Evolutionary conservation across 805 yeast genomes (phyloP).

Genomic region (Ogataea polymorpha): DNA sequence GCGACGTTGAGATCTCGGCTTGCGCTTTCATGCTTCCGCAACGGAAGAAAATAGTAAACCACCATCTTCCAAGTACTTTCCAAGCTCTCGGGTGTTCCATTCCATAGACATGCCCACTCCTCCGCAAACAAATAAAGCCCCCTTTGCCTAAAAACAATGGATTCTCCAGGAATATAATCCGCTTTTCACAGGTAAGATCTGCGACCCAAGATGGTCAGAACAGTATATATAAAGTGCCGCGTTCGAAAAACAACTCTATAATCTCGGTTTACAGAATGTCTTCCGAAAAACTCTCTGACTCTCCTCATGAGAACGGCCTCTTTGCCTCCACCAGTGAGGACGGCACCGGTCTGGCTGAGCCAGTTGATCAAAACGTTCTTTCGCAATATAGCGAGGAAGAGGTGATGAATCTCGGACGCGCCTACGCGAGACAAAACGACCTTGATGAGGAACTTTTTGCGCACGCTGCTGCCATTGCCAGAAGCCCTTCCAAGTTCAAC

Average conservation of each 20-base stretch:
- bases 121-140: neutral
- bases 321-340: constrained; percentile 14
- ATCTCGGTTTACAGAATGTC: constrained; percentile 1
- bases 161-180: constrained; percentile 9
- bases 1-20: constrained; percentile 1
- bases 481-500: constrained; percentile 54
- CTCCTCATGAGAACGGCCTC: constrained; percentile 14
- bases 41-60: too few relatives aligned
- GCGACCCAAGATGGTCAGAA: constrained; percentile 1
- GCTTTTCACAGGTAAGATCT: constrained; percentile 3
- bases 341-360: neutral
- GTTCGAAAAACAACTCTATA: neutral
- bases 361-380: constrained; percentile 42
- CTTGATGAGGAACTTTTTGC: constrained; percentile 60
- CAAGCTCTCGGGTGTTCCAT: too few relatives aligned
- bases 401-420: constrained; percentile 66
- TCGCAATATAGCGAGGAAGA: constrained; percentile 58
- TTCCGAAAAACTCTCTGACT: constrained; percentile 7
- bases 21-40: too few relatives aligned
- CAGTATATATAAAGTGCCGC: constrained; percentile 4
- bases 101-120: neutral
- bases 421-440: constrained; percentile 54
- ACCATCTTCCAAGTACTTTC: too few relatives aligned
- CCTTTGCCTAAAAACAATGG: constrained; percentile 2
- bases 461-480: constrained; percentile 63